Base-by-base conservation (phyloP, 768 basidiomycete species). In the Phylloporus scabripes region DNA sequence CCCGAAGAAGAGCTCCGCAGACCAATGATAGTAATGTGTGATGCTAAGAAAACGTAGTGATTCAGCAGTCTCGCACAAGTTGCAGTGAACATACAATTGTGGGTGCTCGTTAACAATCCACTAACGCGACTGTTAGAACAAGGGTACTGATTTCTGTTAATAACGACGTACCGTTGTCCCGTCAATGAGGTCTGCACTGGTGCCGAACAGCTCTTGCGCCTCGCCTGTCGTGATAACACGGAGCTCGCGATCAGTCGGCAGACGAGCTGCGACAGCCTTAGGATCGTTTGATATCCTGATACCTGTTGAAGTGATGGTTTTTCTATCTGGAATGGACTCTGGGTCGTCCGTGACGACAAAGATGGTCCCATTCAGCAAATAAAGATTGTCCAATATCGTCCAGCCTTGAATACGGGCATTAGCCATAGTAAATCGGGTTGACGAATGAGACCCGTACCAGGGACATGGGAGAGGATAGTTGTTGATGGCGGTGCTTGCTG, bases 11-110 rank as follows among this genome's bases (percentile, higher is more conserved):
- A 93, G 79, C 62, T 97, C 93, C 4, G 93, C 92, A 28, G 86
- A 81, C 81, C 88, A 93, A 60, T 97, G 92, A 64, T 92, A 95
- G 64, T 94, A 95, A 67, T 95, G 92, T 1, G 86, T 87, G 48
- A 95, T 77, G 69, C 88, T 91, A 41, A 23, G 9, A 23, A 21
- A 21, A 38, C 6, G 8, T 31, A 45, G 2, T 20, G 18, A 42
- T 4, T 56, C n/a, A 53, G 33, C 9, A 12, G 38, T 11, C 37
- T 10, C 2, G 7, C 5, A 14, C 11, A 9, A 26, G 31, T 32
- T n/a, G 11, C 18, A 20, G 20, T n/a, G 1, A 11, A 72, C 82
- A 50, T 62, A 88, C 86, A 82, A 96, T 74, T 96, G 92, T 15
- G 80, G 77, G 5, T 87, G 82, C 52, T 95, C 93, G 60, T 93